A percentile compares a stretch with the other conserved stretches of the same genome.
Conservation (phyloP, 805 yeast genomes). For the Saturnispora halmiae region DNA sequence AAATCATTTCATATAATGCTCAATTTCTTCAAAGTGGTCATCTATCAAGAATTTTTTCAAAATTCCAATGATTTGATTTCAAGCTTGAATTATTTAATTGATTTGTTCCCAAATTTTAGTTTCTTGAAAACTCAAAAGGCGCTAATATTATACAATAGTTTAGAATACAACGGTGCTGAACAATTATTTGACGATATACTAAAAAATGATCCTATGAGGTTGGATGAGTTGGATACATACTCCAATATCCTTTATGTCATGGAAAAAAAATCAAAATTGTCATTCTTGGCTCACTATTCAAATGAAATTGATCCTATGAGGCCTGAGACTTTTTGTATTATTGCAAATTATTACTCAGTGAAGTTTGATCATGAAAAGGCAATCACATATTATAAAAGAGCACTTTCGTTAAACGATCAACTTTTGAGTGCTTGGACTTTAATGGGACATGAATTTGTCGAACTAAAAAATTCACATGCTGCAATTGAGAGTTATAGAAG, state of each 20-base stretch:
- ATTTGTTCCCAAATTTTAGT: constrained; percentile 61
- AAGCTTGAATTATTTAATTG: constrained; percentile 40
- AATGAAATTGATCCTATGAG: constrained; percentile 75
- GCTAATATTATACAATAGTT: constrained; percentile 67
- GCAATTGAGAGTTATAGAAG: constrained; percentile 92
- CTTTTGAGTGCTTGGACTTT: constrained; percentile 93
- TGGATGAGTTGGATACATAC: constrained; percentile 87
- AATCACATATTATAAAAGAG: constrained; percentile 84
- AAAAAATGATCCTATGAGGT: constrained; percentile 66
- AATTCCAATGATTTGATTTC: constrained; percentile 43
- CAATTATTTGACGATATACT: constrained; percentile 67
- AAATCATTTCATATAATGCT: constrained; percentile 26
- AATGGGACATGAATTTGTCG: constrained; percentile 98
- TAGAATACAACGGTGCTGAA: constrained; percentile 79
- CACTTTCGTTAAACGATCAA: constrained; percentile 67
- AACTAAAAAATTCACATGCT: constrained; percentile 90
- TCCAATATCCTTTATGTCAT: constrained; percentile 93
- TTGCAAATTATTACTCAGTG: constrained; percentile 88
- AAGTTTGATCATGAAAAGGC: constrained; percentile 93
- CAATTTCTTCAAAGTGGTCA: constrained; percentile 51
- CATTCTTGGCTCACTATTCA: constrained; percentile 80
- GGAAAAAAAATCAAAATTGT: constrained; percentile 77
- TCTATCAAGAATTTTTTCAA: constrained; percentile 74
- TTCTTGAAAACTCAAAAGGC: constrained; percentile 79
- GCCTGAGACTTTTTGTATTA: constrained; percentile 89